These are phyloP conservation scores for Catunica adiposa DNA, from an alignment of 2,329 filamentous ascomycete species.

Conservation along the genomic window DNA sequence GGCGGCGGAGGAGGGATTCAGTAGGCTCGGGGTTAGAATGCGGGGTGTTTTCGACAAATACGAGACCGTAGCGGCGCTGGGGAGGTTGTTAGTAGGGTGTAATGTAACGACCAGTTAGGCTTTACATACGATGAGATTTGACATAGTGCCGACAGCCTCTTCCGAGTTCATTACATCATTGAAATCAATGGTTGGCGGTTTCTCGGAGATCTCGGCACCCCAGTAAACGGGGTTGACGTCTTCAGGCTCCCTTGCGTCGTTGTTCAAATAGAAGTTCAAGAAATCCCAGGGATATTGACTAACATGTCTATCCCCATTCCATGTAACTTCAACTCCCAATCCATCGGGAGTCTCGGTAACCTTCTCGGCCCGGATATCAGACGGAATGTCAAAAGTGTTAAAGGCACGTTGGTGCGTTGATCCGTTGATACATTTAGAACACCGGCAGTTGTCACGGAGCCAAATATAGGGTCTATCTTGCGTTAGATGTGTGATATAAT, in stretches of 20 bases:
- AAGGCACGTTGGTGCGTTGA: conserved; percentile 28
- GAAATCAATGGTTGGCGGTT: conserved; percentile 44
- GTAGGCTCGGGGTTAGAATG: conserved; percentile 50
- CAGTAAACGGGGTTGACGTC: conserved; percentile 16
- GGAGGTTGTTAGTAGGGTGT: background rate
- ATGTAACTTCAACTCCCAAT: background rate
- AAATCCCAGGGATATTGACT: conserved; percentile 53
- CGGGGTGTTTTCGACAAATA: conserved; percentile 57
- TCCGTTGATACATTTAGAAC: conserved; percentile 25
- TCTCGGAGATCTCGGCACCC: conserved; percentile 22
- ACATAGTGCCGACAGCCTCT: conserved; percentile 41
- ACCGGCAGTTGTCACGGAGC: conserved; percentile 27
- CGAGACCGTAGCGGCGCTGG: conserved; percentile 56
- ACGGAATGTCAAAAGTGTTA: conserved; percentile 22
- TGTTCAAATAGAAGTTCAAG: conserved; percentile 31
- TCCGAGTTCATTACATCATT: conserved; percentile 40
- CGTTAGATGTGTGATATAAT: background rate
- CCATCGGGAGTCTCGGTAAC: background rate
- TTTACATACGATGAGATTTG: conserved; percentile 42
- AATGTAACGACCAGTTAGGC: background rate
- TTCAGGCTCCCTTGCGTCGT: conserved; percentile 22
- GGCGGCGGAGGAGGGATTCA: conserved; percentile 56
- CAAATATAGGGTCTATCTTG: conserved; percentile 11
- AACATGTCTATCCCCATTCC: conserved; percentile 41
- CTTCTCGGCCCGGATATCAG: background rate